Evolutionary conservation across 2,329 filamentous ascomycete species (phyloP).

Genomic region (Anthostomella pinea): DNA sequence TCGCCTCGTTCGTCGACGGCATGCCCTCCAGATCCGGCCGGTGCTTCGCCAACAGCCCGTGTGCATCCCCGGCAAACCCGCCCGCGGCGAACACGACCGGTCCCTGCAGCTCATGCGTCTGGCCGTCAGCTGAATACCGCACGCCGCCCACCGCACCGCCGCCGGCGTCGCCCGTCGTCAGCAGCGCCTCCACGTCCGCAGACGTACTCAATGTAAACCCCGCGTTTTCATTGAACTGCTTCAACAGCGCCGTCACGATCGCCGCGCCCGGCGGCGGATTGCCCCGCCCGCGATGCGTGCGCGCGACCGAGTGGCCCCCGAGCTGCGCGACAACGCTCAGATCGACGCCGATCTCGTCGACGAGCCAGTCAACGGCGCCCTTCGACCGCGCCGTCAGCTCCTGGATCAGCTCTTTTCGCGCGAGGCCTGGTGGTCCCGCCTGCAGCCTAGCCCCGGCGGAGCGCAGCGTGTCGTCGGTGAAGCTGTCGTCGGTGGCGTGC

Average conservation of each 20-base stretch:
- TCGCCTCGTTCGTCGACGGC: conserved; percentile 61
- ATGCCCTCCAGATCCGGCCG: conserved; percentile 57
- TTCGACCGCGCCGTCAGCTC: conserved; percentile 48
- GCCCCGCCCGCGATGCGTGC: conserved; percentile 57
- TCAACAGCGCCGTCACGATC: conserved; percentile 54
- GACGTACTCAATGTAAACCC: conserved; percentile 51
- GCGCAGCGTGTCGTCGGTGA: conserved; percentile 42
- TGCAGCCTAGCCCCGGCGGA: conserved; percentile 50
- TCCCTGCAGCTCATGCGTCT: conserved; percentile 41
- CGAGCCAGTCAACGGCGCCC: conserved; percentile 54
- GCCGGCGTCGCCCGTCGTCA: conserved; percentile 28
- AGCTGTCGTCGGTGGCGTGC: conserved; percentile 52
- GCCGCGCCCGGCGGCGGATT: conserved; percentile 56
- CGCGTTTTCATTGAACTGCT: conserved; percentile 45
- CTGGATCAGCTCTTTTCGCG: conserved; percentile 44
- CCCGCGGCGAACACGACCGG: conserved; percentile 60
- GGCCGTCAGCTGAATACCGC: conserved; percentile 40
- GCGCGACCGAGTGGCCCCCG: conserved; percentile 54
- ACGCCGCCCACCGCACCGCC: conserved; percentile 47
- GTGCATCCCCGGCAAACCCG: conserved; percentile 61
- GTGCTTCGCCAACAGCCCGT: conserved; percentile 53
- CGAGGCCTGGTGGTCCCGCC: conserved; percentile 23
- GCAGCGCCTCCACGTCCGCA: conserved; percentile 51
- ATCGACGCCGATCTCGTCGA: conserved; percentile 55
- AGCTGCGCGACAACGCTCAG: conserved; percentile 56